Evolutionary conservation across 192 early-diverging fungal species (phyloP), one percentile per base, ranked within the genome.

Genomic region (Coemansia sp.): DNA sequence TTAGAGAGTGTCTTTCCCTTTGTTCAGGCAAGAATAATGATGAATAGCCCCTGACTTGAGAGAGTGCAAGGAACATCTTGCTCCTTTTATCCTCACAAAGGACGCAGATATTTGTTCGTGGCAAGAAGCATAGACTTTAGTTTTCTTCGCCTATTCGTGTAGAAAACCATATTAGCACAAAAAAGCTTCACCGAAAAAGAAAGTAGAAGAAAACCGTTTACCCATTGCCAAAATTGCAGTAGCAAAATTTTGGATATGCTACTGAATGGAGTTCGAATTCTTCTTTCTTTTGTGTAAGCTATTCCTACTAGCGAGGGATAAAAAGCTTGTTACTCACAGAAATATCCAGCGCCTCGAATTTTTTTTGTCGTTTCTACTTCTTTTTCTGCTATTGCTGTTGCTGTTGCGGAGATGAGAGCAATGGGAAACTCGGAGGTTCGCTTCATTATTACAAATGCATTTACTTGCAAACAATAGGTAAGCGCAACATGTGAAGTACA

Each of bases 171-270:
- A n/a, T n/a, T n/a, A n/a, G n/a, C n/a, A n/a, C n/a, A n/a, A 23
- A 21, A 48, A 48, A 20, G 8, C 7, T 49, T 49, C 6, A 21
- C 46, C 29, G 23, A 56, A 34, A 56, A 56, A 56, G 6, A 56
- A 56, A 5, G 53, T 56, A 56, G 53, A 29, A 56, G 6, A 26
- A 26, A 21, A 4, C 53, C 9, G 53, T 56, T 56, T 56, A 56
- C 33, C 29, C 46, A 49, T 25, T 0, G 46, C 20, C 7, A 49
- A 49, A 49, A 25, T 5, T 31, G 13, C 53, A 34, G 53, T 56
- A 56, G 16, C 53, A 29, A 25, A 25, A 8, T 5, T 56, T 34
- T 56, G 8, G 49, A 7, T 28, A 7, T 7, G 4, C 26, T 52
- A 26, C 26, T 52, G 6, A 26, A 23, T 6, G 6, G 3, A 26